Evolutionary conservation across 208 protist genomes (phyloP), one percentile per base, ranked within the genome.

Genomic region (Crithidia sp.): DNA sequence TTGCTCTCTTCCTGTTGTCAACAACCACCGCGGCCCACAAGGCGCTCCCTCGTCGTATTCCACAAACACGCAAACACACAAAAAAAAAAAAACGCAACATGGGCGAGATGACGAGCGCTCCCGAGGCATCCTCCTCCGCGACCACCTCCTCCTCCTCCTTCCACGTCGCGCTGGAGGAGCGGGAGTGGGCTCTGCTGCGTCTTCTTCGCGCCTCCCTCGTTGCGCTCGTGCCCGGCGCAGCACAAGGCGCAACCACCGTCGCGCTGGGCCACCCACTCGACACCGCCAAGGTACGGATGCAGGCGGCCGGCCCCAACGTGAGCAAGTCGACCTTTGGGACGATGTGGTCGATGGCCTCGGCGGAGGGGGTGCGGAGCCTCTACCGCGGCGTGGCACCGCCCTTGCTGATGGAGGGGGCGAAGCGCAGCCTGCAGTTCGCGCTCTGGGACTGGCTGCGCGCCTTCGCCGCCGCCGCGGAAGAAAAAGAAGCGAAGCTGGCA

Each of bases 221-320:
- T 52, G 50, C 88, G 28, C 77, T 97, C 40, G 60, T 93, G 7
- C 90, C 91, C 12, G 94, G 94, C 40, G 89, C 90, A 4, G 87
- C 87, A 53, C 90, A 96, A 36, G 94, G 94, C 19, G 75, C 77
- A 3, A 87, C 84, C 36, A 91, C 77, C 5, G 85, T 95, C 2
- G 49, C 87, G 28, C 67, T 95, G 3, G 94, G 94, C 0, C 94
- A 97, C 64, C 94, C 94, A 3, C 75, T 97, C 14, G 94, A 97
- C 67, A 97, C 91, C 16, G 87, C 90, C 39, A 97, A 97, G 77
- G 92, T 89, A 12, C 89, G 91, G 57, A 95, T 96, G 89, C 94
- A 97, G 68, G 87, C 94, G 2, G 52, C 74, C 1, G 87, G 88
- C 0, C 85, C 89, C 6, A 41, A 84, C 9, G 76, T 88, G 12